Percentiles rank a stretch among this genome's conserved stretches.
Evolutionary conservation across 2,329 filamentous ascomycete genomes (phyloP).

Genomic region (Ascocoryne sarcoides): DNA sequence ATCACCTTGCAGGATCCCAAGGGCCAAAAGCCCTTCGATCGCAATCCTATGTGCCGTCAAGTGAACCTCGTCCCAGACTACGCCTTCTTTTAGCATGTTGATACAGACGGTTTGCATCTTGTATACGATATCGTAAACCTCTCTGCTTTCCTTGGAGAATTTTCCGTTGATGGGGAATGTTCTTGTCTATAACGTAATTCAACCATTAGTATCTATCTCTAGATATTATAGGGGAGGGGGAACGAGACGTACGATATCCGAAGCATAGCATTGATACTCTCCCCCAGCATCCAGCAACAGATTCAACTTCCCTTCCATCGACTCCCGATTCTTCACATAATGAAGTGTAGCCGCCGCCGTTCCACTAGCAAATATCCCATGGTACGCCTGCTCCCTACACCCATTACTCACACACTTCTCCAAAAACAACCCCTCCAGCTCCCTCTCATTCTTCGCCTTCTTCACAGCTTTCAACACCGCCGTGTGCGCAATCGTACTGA

Average conservation of each 20-base stretch:
- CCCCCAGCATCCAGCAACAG: constrained; percentile 78
- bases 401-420: constrained; percentile 67
- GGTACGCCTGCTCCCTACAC: constrained; percentile 77
- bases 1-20: constrained; percentile 65
- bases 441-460: constrained; percentile 64
- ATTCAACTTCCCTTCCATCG: constrained; percentile 63
- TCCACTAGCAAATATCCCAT: constrained; percentile 76
- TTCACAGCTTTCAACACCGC: constrained; percentile 53
- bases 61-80: constrained; percentile 76
- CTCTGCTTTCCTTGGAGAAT: constrained; percentile 59
- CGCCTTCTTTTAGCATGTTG: constrained; percentile 60
- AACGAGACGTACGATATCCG: constrained; percentile 46
- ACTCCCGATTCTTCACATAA: constrained; percentile 72
- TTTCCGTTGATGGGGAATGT: constrained; percentile 74
- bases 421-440: constrained; percentile 75
- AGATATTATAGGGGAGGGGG: background rate
- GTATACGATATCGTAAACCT: constrained; percentile 76
- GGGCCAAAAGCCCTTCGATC: constrained; percentile 65
- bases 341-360: constrained; percentile 77
- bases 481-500: constrained; percentile 60
- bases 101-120: constrained; percentile 81
- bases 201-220: background rate
- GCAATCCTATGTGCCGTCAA: constrained; percentile 70
- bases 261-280: constrained; percentile 65
- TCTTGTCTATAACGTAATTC: constrained; percentile 58